phyloP scores from a whole-genome alignment of 2,329 filamentous ascomycete species.

The Penicillium paneum region DNA sequence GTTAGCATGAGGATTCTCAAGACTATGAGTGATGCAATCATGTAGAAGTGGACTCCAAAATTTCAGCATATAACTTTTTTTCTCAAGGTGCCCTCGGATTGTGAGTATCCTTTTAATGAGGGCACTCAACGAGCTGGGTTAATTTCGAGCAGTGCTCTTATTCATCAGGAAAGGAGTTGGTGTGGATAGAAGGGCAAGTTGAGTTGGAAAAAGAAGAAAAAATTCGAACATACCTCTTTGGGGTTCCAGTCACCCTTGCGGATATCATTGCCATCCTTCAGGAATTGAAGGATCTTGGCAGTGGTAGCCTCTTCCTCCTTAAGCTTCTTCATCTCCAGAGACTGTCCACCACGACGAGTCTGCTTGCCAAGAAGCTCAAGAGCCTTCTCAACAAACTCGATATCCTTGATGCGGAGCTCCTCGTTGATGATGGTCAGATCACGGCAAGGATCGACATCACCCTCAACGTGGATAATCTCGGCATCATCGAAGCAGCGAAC shows the following conservation, averaged over 20 bases:
- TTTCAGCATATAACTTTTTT: conserved; percentile 69
- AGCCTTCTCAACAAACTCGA: conserved; percentile 96
- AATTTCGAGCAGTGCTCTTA: conserved; percentile 95
- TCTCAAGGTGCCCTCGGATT: conserved; percentile 79
- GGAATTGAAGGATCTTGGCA: conserved; percentile 78
- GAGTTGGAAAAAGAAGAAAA: conserved; percentile 6
- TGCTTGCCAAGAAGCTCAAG: conserved; percentile 90
- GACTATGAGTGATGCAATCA: conserved; percentile 16
- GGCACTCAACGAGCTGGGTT: conserved; percentile 97
- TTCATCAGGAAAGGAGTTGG: conserved; percentile 73
- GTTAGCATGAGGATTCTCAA: conserved; percentile 20
- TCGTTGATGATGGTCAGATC: conserved; percentile 97
- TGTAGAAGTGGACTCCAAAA: conserved; percentile 37
- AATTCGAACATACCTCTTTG: conserved; percentile 72
- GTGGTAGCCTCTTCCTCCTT: conserved; percentile 92
- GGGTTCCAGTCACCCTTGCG: conserved; percentile 84
- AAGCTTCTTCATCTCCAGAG: conserved; percentile 95
- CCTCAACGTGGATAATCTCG: conserved; percentile 99
- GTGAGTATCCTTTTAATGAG: conserved; percentile 63
- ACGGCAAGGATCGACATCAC: conserved; percentile 90
- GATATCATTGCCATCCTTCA: conserved; percentile 89
- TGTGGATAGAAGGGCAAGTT: background rate
- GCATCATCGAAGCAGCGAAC: conserved; percentile 98
- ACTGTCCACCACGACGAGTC: conserved; percentile 89
- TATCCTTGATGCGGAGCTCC: conserved; percentile 95